Evolutionary conservation across 2,329 filamentous ascomycete genomes (phyloP), one percentile per base, ranked within the genome.

Genomic region (Trichoderma atroviride): DNA sequence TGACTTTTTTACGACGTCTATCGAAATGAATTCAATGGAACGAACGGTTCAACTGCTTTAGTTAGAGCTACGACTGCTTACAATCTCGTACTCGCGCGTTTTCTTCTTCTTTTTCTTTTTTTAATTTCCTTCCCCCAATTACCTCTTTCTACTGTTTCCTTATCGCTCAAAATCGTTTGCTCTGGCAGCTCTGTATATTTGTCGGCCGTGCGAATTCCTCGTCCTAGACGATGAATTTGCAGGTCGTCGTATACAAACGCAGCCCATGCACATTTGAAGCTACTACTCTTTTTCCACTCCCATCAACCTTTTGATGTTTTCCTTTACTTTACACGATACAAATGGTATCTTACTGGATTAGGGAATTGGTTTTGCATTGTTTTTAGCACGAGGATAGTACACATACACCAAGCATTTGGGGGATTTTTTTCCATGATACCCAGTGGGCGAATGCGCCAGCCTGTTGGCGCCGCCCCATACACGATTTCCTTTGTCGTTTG

Each of bases 381-480:
- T 67, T 59, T 40, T 19, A 43, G 40, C 40, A 47, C 19, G 40
- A 37, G 64, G 64, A 66, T 70, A 72, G 76, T 70, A 73, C 75
- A 74, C 73, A 78, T 78, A 79, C 74, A 78, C 74, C 74, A 77
- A 76, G 77, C 78, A 79, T 78, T 71, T 76, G 33, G 61, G 60
- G 61, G 24, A 56, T 64, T 77, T 71, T 71, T 77, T 71, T 76
- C 71, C 72, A 78, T 77, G 79, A 81, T 81, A 81, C 79, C 79
- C 79, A 78, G 79, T 80, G 78, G 79, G 78, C 79, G 77, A 77
- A 73, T 61, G 74, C 74, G 76, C 74, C 72, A 76, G 74, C 74
- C 75, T 74, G 74, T 73, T 79, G 78, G 78, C 76, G 79, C 79
- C 79, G 81, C 79, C 79, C 79, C 76, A 77, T 74, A 58, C 78